These are phyloP conservation scores for Fusarium newnesense DNA, from an alignment of 2,329 filamentous ascomycete genomes.

Conservation along the genomic window DNA sequence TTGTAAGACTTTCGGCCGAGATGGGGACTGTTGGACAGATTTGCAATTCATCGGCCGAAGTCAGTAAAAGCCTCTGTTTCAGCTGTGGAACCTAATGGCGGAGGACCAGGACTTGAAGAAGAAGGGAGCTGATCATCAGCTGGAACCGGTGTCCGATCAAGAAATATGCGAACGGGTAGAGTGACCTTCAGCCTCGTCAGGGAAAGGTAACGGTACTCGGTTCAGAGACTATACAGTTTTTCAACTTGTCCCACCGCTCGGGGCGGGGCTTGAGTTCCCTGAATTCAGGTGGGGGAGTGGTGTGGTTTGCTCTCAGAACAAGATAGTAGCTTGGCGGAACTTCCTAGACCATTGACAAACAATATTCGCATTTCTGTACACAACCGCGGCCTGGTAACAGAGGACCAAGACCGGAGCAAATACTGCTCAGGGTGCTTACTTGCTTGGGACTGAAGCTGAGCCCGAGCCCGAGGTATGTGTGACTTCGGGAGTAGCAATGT, in stretches of 20 bases:
- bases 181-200: constrained; percentile 1
- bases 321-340: constrained; percentile 11
- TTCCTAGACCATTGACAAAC: constrained; percentile 1
- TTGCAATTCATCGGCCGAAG: constrained; percentile 27
- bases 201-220: not conserved
- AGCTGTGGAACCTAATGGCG: constrained; percentile 26
- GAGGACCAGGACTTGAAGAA: constrained; percentile 33
- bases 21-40: constrained; percentile 11
- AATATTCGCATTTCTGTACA: constrained; percentile 6
- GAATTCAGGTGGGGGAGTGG: constrained; percentile 13
- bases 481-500: constrained; percentile 32
- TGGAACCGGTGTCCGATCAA: constrained; percentile 1
- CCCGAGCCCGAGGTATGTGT: constrained; percentile 22
- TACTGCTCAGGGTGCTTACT: constrained; percentile 1
- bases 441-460: constrained; percentile 5
- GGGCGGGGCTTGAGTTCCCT: constrained; percentile 35
- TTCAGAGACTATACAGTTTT: constrained; percentile 2
- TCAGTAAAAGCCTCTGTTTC: constrained; percentile 19
- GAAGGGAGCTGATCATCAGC: constrained; percentile 28
- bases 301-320: not conserved
- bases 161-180: not conserved
- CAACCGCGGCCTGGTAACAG: constrained; percentile 3
- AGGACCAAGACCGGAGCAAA: constrained; percentile 23
- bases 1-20: constrained; percentile 30
- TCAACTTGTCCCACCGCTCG: constrained; percentile 24